Evolutionary conservation across 2,329 filamentous ascomycete species (phyloP).

Genomic region (Monascus ruber): DNA sequence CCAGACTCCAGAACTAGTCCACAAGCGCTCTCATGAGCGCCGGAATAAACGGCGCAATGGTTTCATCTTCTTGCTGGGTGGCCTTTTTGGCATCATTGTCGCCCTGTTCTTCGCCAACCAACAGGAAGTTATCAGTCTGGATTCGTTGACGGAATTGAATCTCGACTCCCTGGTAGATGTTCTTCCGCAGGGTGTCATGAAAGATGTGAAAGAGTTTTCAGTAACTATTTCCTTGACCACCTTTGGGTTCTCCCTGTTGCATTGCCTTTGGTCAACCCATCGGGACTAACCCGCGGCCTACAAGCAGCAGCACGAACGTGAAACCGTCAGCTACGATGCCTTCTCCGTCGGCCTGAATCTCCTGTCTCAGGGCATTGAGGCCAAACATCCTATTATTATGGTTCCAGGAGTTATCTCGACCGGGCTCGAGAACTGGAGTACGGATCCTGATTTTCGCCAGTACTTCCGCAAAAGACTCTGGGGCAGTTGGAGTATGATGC

Average conservation of each 20-base stretch:
- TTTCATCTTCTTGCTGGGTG: constrained; percentile 77
- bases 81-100: constrained; percentile 77
- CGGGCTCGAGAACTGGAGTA: constrained; percentile 93
- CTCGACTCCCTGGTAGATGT: constrained; percentile 81
- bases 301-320: constrained; percentile 63
- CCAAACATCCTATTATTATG: constrained; percentile 88
- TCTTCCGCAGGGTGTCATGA: constrained; percentile 72
- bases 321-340: constrained; percentile 81
- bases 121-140: constrained; percentile 81
- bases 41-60: constrained; percentile 61
- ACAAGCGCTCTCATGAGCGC: not conserved
- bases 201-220: constrained; percentile 75
- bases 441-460: constrained; percentile 66
- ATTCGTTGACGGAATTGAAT: constrained; percentile 58
- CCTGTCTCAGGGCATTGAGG: constrained; percentile 65
- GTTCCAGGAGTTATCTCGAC: constrained; percentile 96
- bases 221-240: constrained; percentile 38
- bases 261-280: not conserved
- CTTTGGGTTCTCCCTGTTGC: constrained; percentile 1
- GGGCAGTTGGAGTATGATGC: constrained; percentile 99
- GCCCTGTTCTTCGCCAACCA: constrained; percentile 83
- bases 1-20: not conserved
- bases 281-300: constrained; percentile 4
- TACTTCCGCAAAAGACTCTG: constrained; percentile 93
- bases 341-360: constrained; percentile 84